Base-by-base conservation (phyloP, 768 basidiomycete species). In the Mycena belliarum region DNA sequence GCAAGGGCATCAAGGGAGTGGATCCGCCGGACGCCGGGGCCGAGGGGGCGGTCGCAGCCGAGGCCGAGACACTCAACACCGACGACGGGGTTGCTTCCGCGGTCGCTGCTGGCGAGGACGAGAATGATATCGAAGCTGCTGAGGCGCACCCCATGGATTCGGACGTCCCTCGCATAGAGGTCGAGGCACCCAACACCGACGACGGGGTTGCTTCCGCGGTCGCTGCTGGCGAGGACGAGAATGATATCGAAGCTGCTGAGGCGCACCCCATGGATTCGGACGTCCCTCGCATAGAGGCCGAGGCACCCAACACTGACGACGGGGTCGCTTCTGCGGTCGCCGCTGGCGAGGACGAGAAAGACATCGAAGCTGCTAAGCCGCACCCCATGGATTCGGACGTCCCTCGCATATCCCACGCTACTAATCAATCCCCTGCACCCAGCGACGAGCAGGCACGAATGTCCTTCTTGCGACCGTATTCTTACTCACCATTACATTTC, bases 1-100 rank as follows among this genome's bases (percentile, higher is more conserved):
- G 73, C 15, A 63, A 69, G 35, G 26, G 54, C 54, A 49, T 61
- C 12, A 48, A 48, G 28, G 56, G 45, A 16, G 33, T 41, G 25
- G 41, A 43, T 37, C 24, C 29, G 14, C 7, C 44, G 49, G 45
- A 49, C 25, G 55, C 55, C 21, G 29, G 20, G 14, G 26, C 7
- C 14, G 49, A 4, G 20, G 55, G 29, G 55, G 3, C 4, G 2
- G 38, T 26, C 10, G 37, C 29, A n/a, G n/a, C n/a, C n/a, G 16
- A 10, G 37, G 25, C 24, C 24, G 49, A 11, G 24, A 6, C 16
- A 23, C n/a, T n/a, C n/a, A n/a, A 1, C 9, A 35, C 29, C 14
- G 29, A 32, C 14, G 29, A 32, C 14, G 37, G 7, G 14, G 29
- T 7, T n/a, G n/a, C n/a, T n/a, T n/a, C n/a, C n/a, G n/a, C n/a